Base-by-base conservation (phyloP, 495 filamentous ascomycete species). In the Hapsidospora chrysogenum region DNA sequence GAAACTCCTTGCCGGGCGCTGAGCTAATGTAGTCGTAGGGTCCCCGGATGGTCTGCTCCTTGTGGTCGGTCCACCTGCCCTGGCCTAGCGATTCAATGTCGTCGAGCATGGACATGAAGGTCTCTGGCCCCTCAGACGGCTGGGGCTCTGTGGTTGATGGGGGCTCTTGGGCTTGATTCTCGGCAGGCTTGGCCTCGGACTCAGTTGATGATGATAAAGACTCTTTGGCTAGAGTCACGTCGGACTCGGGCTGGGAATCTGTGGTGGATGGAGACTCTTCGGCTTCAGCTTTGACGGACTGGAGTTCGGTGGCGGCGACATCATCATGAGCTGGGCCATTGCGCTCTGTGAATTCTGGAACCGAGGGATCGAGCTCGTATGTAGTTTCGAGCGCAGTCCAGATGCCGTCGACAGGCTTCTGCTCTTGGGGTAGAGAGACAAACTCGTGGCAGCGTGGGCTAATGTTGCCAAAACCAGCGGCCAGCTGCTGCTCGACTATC, bases 1-100 rank as follows among this genome's bases (percentile, higher is more conserved):
- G 69, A 18, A 89, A 72, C 47, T 86, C 80, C 46, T 87, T 87
- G 33, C 83, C 83, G 5, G 82, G 82, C 38, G 80, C 67, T n/a
- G 70, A 54, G 38, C 70, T 56, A 39, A 89, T 67, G 40, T 89
- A 86, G 39, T 85, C 77, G 42, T 74, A 89, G 0, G 82, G 83
- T 0, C 74, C 80, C 22, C 79, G 55, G 3, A 87, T 54, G 34
- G 86, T 83, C 54, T 68, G 59, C 34, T 79, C 76, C 41, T 78
- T 78, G 29, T 72, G 62, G 8, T 41, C 27, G 0, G 67, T 68
- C 74, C 74, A 79, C 22, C 49, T 54, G 23, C 23, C 23, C n/a
- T n/a, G n/a, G n/a, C n/a, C n/a, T n/a, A n/a, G n/a, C n/a, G n/a
- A n/a, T n/a, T 26, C 23, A 6, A 26, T 26, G 23, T 26, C 23